Base-by-base conservation (phyloP, 169 alveolate species). In the Plasmodium gonderi region DNA sequence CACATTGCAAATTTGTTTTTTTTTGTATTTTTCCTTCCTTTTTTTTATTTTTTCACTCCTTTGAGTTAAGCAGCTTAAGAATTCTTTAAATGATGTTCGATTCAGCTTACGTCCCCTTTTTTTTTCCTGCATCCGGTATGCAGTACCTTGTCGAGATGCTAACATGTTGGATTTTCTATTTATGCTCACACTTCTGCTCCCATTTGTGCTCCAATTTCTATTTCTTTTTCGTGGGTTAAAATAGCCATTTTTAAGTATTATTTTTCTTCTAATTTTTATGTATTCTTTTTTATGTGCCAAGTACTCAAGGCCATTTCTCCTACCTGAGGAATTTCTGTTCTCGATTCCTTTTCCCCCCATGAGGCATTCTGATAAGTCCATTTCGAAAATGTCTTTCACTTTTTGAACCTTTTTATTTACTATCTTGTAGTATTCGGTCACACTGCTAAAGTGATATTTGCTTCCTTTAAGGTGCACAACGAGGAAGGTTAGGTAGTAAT, bases 381-480 rank as follows among this genome's bases (percentile, higher is more conserved):
- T 72, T 33, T 36, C 51, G 65, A 45, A 4, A 23, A n/a, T 33
- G 65, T n/a, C 65, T 64, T 9, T 49, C 23, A 23, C 11, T 17
- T 78, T 49, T 0, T 51, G 38, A 17, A 7, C 17, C 47, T 69
- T 47, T 51, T 20, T 31, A 17, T 45, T 54, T 17, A 51, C 79
- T 23, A 75, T 75, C 68, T 54, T 85, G 42, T 38, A 23, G 44
- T 75, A 85, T 67, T 85, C 92, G 0, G 68, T 75, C 8, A 85
- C 68, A 45, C 40, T 75, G 68, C 87, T 85, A 45, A 85, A 85
- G 29, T 85, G 60, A 33, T 85, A 85, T 31, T 85, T 85, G 65
- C 80, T 85, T 3, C 92, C 87, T 60, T 40, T 85, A 17, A 85
- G 33, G 68, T 85, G 89, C 17, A 85, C 11, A 78, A 45, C 20